A percentile compares a stretch with the other conserved stretches of the same genome.
These are phyloP conservation scores for Zea luxurians DNA, from an alignment of 176 grass and related monocot genomes.

Conservation along the genomic window DNA sequence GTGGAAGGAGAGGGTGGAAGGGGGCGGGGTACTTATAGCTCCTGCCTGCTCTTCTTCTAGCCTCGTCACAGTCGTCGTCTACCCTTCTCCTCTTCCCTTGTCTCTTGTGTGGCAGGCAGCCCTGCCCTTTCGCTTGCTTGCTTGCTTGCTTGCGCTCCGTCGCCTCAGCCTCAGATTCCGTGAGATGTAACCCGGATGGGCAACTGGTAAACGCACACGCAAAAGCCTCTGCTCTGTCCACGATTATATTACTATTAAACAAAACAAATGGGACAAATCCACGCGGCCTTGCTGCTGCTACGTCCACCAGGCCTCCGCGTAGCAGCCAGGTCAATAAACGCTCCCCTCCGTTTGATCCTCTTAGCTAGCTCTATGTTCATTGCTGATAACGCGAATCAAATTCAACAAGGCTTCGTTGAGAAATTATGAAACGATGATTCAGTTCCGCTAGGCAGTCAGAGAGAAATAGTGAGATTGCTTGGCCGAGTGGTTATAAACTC, in stretches of 20 bases:
- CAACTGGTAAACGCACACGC: constrained; percentile 40
- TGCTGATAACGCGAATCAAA: not conserved
- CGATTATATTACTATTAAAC: not conserved
- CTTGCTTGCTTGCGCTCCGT: not conserved
- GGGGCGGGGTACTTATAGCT: constrained; percentile 34
- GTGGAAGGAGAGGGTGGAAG: not conserved
- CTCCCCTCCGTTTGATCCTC: fast-evolving
- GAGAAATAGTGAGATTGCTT: not conserved
- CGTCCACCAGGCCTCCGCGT: not conserved
- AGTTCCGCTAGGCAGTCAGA: not conserved
- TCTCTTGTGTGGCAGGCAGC: not conserved
- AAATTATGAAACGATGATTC: not conserved
- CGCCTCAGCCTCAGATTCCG: not conserved
- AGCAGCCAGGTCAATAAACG: not conserved
- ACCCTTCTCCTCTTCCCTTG: not conserved
- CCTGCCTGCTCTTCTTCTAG: not conserved
- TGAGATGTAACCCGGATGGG: not conserved
- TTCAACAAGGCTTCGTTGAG: not conserved
- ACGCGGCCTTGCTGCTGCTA: not conserved
- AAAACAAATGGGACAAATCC: constrained; percentile 1
- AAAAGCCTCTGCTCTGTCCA: constrained; percentile 8
- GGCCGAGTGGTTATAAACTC: not conserved
- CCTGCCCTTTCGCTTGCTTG: not conserved
- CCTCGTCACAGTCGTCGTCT: not conserved
- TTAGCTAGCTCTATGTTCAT: not conserved